These are phyloP conservation scores for Solanum gandarillasii DNA, from an alignment of 257 asterid species.

Conservation along the genomic window DNA sequence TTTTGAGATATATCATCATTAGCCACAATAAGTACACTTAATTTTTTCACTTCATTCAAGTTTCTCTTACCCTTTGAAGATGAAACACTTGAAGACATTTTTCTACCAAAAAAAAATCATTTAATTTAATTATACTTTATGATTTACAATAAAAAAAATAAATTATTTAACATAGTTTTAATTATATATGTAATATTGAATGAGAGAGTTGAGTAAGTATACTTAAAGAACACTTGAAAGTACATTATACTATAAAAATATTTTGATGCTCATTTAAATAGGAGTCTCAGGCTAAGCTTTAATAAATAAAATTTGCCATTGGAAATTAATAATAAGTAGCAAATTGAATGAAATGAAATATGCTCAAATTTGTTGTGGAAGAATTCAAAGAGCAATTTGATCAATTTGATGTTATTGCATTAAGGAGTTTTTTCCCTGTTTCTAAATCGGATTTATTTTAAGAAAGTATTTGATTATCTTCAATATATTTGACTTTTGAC, in stretches of 20 bases:
- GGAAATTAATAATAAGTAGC: background rate
- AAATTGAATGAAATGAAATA: background rate
- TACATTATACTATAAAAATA: background rate
- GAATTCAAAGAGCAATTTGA: background rate
- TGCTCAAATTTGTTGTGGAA: background rate
- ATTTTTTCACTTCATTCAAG: background rate
- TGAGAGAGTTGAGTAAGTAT: too few species aligned
- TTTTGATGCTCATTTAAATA: background rate
- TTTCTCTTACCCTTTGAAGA: background rate
- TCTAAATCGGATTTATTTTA: background rate
- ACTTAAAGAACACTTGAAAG: background rate
- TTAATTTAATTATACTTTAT: too few species aligned
- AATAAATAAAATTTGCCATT: background rate
- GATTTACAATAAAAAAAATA: background rate
- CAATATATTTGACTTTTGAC: too few species aligned
- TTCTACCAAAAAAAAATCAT: background rate
- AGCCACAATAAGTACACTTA: background rate
- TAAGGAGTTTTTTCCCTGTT: background rate
- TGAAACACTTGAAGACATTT: background rate
- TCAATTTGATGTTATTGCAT: background rate
- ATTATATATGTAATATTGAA: background rate
- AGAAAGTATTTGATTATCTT: too few species aligned
- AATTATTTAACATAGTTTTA: background rate
- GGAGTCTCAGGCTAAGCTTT: background rate
- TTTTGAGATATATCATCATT: background rate